Conservation (phyloP, 805 yeast genomes). For the Komagataella ulmi region DNA sequence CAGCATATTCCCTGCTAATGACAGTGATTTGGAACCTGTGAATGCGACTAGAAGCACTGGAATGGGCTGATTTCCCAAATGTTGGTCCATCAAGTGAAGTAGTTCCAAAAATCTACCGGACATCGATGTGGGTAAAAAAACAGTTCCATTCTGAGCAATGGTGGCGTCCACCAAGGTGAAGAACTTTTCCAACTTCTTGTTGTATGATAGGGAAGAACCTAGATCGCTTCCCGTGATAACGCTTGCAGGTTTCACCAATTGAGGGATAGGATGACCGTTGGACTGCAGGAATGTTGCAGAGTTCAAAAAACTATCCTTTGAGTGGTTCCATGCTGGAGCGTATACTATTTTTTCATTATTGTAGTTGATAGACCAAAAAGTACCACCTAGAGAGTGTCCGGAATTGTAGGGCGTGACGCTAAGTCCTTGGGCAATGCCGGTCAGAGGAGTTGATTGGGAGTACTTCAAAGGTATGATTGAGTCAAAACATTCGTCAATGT, state of each 20-base stretch:
- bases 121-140: slow-evolving; percentile 68
- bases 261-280: slow-evolving; percentile 38
- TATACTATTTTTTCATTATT: slow-evolving; percentile 72
- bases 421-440: slow-evolving; percentile 46
- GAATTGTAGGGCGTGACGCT: slow-evolving; percentile 74
- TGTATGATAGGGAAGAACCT: slow-evolving; percentile 53
- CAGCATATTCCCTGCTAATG: slow-evolving; percentile 77
- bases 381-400: slow-evolving; percentile 91
- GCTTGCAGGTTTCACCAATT: slow-evolving; percentile 67
- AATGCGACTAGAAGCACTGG: slow-evolving; percentile 71
- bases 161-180: slow-evolving; percentile 51
- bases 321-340: slow-evolving; percentile 92
- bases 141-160: slow-evolving; percentile 65
- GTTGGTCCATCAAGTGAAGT: slow-evolving; percentile 58
- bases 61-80: slow-evolving; percentile 39
- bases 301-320: slow-evolving; percentile 72
- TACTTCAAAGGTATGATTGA: slow-evolving; percentile 57
- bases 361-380: slow-evolving; percentile 69
- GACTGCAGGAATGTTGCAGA: slow-evolving; percentile 48
- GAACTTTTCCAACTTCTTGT: slow-evolving; percentile 50
- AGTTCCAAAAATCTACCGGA: slow-evolving; percentile 77
- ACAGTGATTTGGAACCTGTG: slow-evolving; percentile 64
- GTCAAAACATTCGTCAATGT: slow-evolving; percentile 74
- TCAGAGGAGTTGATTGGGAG: slow-evolving; percentile 56
- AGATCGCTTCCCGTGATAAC: slow-evolving; percentile 60